phyloP scores from a whole-genome alignment of 208 protist species.

The Crithidia expoeki region DNA sequence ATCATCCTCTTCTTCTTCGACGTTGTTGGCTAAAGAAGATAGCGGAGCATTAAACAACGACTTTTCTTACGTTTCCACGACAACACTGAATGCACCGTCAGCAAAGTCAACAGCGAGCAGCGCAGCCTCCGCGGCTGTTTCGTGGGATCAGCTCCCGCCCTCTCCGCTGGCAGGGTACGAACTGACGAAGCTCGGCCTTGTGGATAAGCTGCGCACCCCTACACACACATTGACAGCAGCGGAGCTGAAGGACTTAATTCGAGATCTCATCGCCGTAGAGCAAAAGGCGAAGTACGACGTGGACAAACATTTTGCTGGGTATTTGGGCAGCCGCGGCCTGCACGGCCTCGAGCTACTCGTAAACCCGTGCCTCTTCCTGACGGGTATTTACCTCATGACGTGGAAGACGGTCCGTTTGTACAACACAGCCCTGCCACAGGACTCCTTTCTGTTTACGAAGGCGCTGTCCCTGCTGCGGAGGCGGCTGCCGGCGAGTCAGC shows the following conservation, averaged over 20 bases:
- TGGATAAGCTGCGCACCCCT: constrained; percentile 46
- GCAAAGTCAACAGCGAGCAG: neutral
- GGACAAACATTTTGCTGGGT: constrained; percentile 51
- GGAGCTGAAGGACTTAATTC: constrained; percentile 56
- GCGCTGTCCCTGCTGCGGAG: constrained; percentile 41
- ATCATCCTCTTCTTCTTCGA: neutral
- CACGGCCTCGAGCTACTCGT: constrained; percentile 67
- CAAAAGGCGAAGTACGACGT: constrained; percentile 66
- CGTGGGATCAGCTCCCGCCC: constrained; percentile 37
- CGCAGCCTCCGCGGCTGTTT: neutral
- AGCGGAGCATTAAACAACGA: neutral
- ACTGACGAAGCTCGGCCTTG: constrained; percentile 46
- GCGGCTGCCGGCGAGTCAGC: constrained; percentile 42
- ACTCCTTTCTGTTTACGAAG: constrained; percentile 63
- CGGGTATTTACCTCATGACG: constrained; percentile 70
- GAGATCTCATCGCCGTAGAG: constrained; percentile 63
- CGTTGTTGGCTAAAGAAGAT: neutral
- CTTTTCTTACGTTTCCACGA: neutral
- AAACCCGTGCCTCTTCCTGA: constrained; percentile 61
- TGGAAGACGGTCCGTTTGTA: constrained; percentile 76
- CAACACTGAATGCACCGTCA: neutral
- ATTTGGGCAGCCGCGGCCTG: constrained; percentile 53
- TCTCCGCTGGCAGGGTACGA: constrained; percentile 74
- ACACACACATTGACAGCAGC: constrained; percentile 38
- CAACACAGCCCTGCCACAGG: constrained; percentile 54